Base-by-base conservation (phyloP, 2,329 filamentous ascomycete genomes). In the Trichoderma sp. region DNA sequence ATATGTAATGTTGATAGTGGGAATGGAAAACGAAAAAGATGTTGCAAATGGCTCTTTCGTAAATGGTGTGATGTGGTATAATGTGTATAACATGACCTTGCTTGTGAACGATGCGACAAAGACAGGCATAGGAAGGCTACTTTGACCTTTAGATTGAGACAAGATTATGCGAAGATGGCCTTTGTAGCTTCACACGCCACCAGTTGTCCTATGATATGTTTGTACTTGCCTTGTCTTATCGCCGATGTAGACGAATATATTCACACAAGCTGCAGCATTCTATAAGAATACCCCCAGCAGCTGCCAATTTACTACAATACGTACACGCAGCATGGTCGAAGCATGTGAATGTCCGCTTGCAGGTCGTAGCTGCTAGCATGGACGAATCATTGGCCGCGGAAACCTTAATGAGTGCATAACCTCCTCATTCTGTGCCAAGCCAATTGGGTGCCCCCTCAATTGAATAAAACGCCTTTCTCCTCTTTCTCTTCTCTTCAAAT, bases 311-410 rank as follows among this genome's bases (percentile, higher is more conserved):
- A 7, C 6, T 43, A 18, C 4, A 10, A 24, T 21, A 32, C 10
- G 8, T 11, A 46, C 43, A 21, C 43, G 11, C n/a, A 21, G n/a
- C n/a, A 13, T 49, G 1, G 1, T 32, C 6, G 26, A 30, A 16
- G 39, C 37, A 51, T 63, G 24, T 24, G 37, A 59, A 26, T 8
- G 58, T n/a, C 58, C 28, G 6, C 28, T 46, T 49, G 46, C 46
- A 49, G 46, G 39, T n/a, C 7, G 39, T 18, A 10, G 46, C 46
- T 46, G n/a, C 54, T 34, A 14, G 59, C 39, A 32, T 49, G 10
- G 21, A 51, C 63, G 63, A 66, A 66, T 66, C 63, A 66, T 26
- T 43, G 58, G 64, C 63, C 63, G 43, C 64, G 26, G 30, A 66
- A 64, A 59, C 64, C 54, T 51, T 66, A 59, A 34, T 59, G 52